Evolutionary conservation across 306 rosid species (phyloP), one percentile per base, ranked within the genome.

Genomic region (Cicer chorassanicum): DNA sequence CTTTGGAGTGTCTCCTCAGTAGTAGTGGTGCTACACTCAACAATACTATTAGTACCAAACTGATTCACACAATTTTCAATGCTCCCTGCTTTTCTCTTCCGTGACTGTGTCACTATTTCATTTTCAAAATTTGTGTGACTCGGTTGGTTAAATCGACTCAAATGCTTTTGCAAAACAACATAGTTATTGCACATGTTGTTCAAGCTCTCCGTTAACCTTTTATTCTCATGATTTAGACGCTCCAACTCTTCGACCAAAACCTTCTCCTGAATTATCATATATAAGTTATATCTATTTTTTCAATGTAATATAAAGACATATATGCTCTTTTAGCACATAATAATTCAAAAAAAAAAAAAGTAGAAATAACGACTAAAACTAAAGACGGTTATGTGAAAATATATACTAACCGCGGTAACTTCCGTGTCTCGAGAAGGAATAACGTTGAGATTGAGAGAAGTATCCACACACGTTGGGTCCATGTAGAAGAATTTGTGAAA

Each of bases 361-460:
- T 24, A 24, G 4, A 24, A 24, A 24, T 24, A 24, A 24, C 34
- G 34, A 24, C 34, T 2, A 24, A 24, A 24, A 24, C 4, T 24
- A 24, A 2, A 21, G 34, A 2, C 34, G 34, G 4, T 24, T 24
- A 24, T 24, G 34, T 24, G 34, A 24, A 24, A 24, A 24, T 24
- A 24, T 65, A 16, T 65, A 65, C 88, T 84, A 61, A 86, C 89
- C 62, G 68, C 39, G 7, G 62, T 61, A 5, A 29, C 39, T 7
- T 48, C 63, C 4, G 12, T 72, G 18, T 59, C 24, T 0, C 15
- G 39, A 45, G 86, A 50, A 61, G 92, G 84, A 70, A 67, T 38
- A 43, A 84, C 14, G 67, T 84, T 89, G 19, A 93, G 98, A 67
- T 85, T 85, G 55, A 91, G 89, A 73, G 89, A 89, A 72, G 90